Conservation (phyloP, 2,329 filamentous ascomycete genomes). For the Pyricularia pennisetigena region DNA sequence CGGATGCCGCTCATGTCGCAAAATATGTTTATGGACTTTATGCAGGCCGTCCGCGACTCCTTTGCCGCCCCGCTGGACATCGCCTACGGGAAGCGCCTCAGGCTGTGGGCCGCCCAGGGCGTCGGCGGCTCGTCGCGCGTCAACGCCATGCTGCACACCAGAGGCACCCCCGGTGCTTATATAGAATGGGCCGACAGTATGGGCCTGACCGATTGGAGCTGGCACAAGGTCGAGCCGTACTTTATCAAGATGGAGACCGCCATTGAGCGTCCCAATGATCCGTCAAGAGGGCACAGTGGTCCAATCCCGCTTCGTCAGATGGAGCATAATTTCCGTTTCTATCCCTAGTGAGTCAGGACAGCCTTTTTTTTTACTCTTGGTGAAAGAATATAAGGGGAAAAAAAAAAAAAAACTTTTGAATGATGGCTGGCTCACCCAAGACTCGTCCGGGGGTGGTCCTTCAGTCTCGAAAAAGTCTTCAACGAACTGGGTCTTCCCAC, state of each 20-base stretch:
- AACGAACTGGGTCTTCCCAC: slow-evolving; percentile 16
- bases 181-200: slow-evolving; percentile 17
- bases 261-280: slow-evolving; percentile 8
- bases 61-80: slow-evolving; percentile 16
- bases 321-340: slow-evolving; percentile 4
- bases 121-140: slow-evolving; percentile 21
- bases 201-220: slow-evolving; percentile 23
- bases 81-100: slow-evolving; percentile 10
- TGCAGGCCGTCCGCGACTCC: slow-evolving; percentile 16
- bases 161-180: slow-evolving; percentile 19
- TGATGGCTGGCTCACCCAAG: neutral
- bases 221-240: slow-evolving; percentile 21
- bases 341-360: slow-evolving; percentile 9
- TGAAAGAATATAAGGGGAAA: too few relatives aligned
- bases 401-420: neutral
- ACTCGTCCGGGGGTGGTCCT: neutral
- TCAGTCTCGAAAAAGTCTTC: slow-evolving; percentile 15
- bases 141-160: slow-evolving; percentile 22
- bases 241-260: slow-evolving; percentile 16
- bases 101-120: slow-evolving; percentile 17
- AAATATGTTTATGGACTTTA: slow-evolving; percentile 12
- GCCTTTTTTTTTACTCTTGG: too few relatives aligned
- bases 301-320: slow-evolving; percentile 8
- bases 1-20: slow-evolving; percentile 20
- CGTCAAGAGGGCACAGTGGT: slow-evolving; percentile 17